These are phyloP conservation scores for Tylopilus sp. DNA, from an alignment of 768 basidiomycete species.

Conservation along the genomic window DNA sequence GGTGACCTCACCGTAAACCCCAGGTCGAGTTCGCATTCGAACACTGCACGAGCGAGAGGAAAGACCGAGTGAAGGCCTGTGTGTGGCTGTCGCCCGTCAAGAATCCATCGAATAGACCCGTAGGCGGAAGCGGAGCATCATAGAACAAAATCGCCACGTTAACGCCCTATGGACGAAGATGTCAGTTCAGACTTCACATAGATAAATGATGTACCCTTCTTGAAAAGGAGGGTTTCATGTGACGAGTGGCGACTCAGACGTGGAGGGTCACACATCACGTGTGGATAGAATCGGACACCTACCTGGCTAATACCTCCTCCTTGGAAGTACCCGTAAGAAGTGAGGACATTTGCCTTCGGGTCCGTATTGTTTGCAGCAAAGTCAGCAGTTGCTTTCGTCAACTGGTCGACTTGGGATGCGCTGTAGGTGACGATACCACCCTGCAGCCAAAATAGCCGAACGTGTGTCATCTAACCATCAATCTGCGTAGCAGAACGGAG, in stretches of 20 bases:
- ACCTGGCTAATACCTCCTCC: conserved; percentile 37
- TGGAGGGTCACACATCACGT: background rate
- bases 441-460: conserved; percentile 26
- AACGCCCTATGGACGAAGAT: conserved; percentile 5
- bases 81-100: conserved; percentile 11
- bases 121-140: conserved; percentile 38
- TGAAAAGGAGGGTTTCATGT: background rate
- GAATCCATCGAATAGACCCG: conserved; percentile 31
- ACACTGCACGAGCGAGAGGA: conserved; percentile 24
- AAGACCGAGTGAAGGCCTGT: conserved; percentile 20
- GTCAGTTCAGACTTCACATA: conserved; percentile 7
- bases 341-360: conserved; percentile 36
- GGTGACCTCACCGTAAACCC: conserved; percentile 24
- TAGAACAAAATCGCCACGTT: conserved; percentile 49
- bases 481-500: conserved; percentile 1
- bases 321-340: conserved; percentile 33
- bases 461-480: conserved; percentile 1
- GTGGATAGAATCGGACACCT: conserved; percentile 8
- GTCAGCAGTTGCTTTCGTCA: conserved; percentile 24
- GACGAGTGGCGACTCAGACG: background rate
- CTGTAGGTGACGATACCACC: conserved; percentile 44
- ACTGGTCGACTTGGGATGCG: conserved; percentile 11
- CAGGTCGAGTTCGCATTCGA: conserved; percentile 14
- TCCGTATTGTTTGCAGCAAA: conserved; percentile 21
- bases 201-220: background rate